Conservation (phyloP, 495 filamentous ascomycete species). For the Annulohypoxylon bovei region DNA sequence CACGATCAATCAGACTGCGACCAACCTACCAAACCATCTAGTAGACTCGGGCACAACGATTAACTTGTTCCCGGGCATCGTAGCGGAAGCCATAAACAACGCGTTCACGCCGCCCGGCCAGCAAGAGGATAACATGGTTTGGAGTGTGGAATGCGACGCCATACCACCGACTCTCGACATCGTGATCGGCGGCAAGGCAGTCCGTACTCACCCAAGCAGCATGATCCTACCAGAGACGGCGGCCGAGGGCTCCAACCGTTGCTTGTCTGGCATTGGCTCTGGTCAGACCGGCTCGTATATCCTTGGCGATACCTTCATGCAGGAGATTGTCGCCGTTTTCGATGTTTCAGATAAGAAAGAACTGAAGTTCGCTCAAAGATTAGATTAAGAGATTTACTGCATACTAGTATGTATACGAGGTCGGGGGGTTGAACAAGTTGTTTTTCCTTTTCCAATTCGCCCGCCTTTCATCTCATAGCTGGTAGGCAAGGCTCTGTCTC, state of each 20-base stretch:
- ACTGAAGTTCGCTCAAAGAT: conserved; percentile 56
- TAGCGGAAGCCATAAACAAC: conserved; percentile 43
- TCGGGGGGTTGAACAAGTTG: no score
- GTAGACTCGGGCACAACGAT: conserved; percentile 53
- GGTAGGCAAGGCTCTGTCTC: no score
- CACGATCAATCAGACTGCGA: conserved; percentile 19
- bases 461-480: no score
- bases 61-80: conserved; percentile 46
- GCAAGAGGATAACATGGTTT: conserved; percentile 25
- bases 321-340: conserved; percentile 67
- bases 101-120: conserved; percentile 17
- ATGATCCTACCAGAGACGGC: conserved; percentile 56
- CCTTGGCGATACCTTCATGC: conserved; percentile 69
- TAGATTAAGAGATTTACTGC: conserved; percentile 13
- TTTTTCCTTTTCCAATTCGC: no score
- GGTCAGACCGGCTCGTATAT: conserved; percentile 53
- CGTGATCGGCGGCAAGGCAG: conserved; percentile 58
- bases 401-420: neutral
- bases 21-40: conserved; percentile 42
- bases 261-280: conserved; percentile 54
- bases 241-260: conserved; percentile 48
- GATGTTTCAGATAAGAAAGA: conserved; percentile 62
- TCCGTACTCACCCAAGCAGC: conserved; percentile 61
- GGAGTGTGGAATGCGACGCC: conserved; percentile 61
- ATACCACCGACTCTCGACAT: conserved; percentile 60